Evolutionary conservation across 78 protist species (phyloP), one percentile per base, ranked within the genome.

Genomic region (Dictyostelium brefeldianum): DNA sequence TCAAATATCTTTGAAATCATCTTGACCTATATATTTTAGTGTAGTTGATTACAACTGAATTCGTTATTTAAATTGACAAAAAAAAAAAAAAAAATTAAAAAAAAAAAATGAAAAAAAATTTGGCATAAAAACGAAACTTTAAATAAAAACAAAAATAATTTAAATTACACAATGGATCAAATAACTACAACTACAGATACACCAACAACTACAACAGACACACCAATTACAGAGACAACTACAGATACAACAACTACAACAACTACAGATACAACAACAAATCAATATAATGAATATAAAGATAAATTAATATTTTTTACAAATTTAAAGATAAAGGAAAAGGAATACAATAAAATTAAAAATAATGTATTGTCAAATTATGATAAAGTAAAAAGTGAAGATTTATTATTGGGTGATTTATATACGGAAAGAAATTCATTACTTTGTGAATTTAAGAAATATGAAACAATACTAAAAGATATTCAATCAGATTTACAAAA

Each of bases 1-100:
- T 85, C 92, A 20, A 85, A 56, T n/a, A 85, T 11, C 48, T 85
- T 85, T 62, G 92, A 77, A 9, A 85, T 85, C 92, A 85, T 85
- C 51, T 77, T 84, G 15, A 20, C 50, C 6, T 71, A 71, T 83
- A 6, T 14, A 5, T 20, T 5, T 31, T 20, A 3, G 43, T 36
- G 43, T 36, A 36, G 43, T 36, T 36, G 43, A 36, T 2, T 2
- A n/a, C 43, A 36, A 36, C 43, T 36, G 43, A 36, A n/a, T 36
- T 36, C 43, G 43, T 36, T 36, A 36, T 36, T 36, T 3, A 36
- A 36, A 36, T 36, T 36, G 43, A 41, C 46, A 53, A 53, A 15
- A 53, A 12, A 18, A 53, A 53, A 10, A 53, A 53, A 14, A 53
- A 53, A 14, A 53, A 4, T 0, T 14, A 53, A 4, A 15, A 53